Evolutionary conservation across 148 eudicot species (phyloP).

Genomic region (Linanthus parryae): DNA sequence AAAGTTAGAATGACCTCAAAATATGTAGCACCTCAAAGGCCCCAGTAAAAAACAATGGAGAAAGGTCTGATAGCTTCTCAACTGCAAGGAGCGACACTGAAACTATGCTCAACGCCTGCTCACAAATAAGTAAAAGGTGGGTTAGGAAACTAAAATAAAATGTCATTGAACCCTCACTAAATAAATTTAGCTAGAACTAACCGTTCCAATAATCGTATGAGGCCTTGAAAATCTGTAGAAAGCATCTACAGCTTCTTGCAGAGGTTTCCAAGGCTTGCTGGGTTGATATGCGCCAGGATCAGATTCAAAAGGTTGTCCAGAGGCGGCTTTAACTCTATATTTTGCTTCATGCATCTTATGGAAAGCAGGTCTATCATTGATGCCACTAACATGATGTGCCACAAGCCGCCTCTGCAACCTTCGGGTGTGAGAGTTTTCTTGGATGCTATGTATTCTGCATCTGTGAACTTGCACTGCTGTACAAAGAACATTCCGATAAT

Average conservation of each 20-base stretch:
- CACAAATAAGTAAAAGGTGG: constrained; percentile 17
- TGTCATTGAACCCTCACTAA: neutral
- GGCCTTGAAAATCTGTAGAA: constrained; percentile 94
- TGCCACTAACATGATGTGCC: constrained; percentile 12
- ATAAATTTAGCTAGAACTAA: constrained; percentile 28
- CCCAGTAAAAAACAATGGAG: constrained; percentile 72
- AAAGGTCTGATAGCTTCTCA: constrained; percentile 70
- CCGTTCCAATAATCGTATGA: constrained; percentile 95
- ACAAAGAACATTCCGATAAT: constrained; percentile 7
- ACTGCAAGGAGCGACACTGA: constrained; percentile 98
- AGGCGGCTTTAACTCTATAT: constrained; percentile 34
- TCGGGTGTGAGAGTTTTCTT: constrained; percentile 19
- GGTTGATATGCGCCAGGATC: constrained; percentile 39
- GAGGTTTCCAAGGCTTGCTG: constrained; percentile 35
- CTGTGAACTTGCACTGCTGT: constrained; percentile 23
- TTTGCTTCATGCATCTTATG: constrained; percentile 21
- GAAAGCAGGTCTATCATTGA: constrained; percentile 15
- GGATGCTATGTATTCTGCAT: constrained; percentile 26
- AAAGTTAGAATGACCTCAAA: constrained; percentile 5
- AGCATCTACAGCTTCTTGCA: constrained; percentile 49
- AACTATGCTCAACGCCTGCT: constrained; percentile 93
- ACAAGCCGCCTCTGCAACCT: constrained; percentile 20
- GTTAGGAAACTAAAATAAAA: neutral
- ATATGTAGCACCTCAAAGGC: constrained; percentile 58
- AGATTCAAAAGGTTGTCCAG: constrained; percentile 59